Base-by-base conservation (phyloP, 345 rosid genomes). In the Laguncularia racemosa region DNA sequence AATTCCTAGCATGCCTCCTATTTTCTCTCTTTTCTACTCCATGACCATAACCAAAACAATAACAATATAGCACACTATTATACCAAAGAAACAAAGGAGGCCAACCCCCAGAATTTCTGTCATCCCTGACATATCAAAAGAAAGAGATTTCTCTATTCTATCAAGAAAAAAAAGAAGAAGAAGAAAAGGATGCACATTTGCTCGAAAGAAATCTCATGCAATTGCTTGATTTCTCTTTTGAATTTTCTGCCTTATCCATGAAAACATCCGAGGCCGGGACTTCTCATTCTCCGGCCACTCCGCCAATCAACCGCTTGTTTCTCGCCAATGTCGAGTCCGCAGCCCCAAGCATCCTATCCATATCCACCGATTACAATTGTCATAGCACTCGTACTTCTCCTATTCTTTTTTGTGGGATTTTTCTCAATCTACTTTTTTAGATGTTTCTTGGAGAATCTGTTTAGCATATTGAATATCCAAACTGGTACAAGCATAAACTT, bases 361-460 rank as follows among this genome's bases (percentile, higher is more conserved):
- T 68, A 81, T 2, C 86, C 86, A 0, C 80, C 88, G 0, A 6
- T 80, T 18, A 77, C 84, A 43, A 56, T 86, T 13, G 56, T 86
- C 58, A 58, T 91, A 59, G 76, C 81, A 4, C 72, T 80, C 8
- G 19, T 80, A 43, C 81, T 91, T 58, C 79, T 88, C 16, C 23
- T 83, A 16, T 73, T 80, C 70, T 84, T 86, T 77, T 81, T 84
- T 46, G 14, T 83, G 12, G 92, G 91, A 0, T 78, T 88, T 21
- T 75, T 86, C 71, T 73, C 81, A n/a, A 65, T 86, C 15, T 86
- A 73, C 61, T 81, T 86, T 6, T 88, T 81, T 54, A 77, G 77
- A 59, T 88, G 87, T 65, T 64, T 83, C 60, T 50, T 83, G 64
- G 80, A 75, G 50, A 72, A 73, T 38, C 17, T 87, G 45, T 14